These are phyloP conservation scores for Diophrys appendiculata DNA, from an alignment of 73 alveolate species.

Conservation along the genomic window DNA sequence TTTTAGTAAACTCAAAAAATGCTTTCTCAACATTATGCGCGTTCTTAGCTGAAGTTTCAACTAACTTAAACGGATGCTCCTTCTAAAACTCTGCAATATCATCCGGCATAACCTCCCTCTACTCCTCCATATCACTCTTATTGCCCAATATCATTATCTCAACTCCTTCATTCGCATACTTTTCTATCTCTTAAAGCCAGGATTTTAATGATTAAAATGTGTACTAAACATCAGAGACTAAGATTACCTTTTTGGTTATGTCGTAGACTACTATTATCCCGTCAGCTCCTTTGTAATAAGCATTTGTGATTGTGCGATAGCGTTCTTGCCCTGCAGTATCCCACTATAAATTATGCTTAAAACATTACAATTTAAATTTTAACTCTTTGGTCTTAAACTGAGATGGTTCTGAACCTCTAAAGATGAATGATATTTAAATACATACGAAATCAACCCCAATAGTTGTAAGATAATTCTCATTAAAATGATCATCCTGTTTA, in stretches of 20 bases:
- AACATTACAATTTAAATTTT: conserved; percentile 47
- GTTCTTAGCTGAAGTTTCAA: conserved; percentile 56
- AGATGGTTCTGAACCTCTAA: conserved; percentile 43
- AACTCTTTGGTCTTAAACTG: conserved; percentile 23
- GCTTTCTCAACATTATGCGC: conserved; percentile 59
- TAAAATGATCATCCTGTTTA: conserved; percentile 82
- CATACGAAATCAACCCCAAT: conserved; percentile 87
- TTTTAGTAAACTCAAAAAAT: conserved; percentile 47
- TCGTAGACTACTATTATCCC: conserved; percentile 41
- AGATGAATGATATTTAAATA: too few relatives aligned
- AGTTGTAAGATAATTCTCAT: conserved; percentile 76
- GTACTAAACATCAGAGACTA: background rate
- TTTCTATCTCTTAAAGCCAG: conserved; percentile 29
- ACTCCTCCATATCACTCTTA: conserved; percentile 30
- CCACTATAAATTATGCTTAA: conserved; percentile 8
- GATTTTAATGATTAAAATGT: conserved; percentile 16
- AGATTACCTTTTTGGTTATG: conserved; percentile 1
- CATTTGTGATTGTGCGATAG: conserved; percentile 30
- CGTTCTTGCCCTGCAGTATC: conserved; percentile 59
- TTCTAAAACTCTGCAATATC: conserved; percentile 21
- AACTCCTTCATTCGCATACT: conserved; percentile 23
- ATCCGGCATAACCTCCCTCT: conserved; percentile 3
- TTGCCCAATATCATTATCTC: conserved; percentile 47
- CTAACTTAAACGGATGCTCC: conserved; percentile 23
- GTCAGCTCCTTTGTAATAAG: conserved; percentile 42